Conservation (phyloP, 1,284 basidiomycete species). For the Ustilago trichophora region DNA sequence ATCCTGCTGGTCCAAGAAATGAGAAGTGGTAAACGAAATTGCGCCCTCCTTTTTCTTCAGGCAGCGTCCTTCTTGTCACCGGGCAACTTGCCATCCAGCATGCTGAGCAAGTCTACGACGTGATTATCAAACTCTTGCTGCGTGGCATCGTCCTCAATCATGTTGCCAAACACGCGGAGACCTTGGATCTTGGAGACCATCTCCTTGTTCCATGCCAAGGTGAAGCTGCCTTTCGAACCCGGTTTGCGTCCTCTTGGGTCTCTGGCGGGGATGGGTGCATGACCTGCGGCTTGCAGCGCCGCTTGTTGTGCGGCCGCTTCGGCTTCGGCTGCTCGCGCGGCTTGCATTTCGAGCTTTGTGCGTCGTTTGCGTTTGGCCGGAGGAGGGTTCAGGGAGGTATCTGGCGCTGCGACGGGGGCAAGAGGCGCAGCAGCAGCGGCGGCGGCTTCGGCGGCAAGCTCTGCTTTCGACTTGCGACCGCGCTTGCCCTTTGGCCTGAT, state of each 20-base stretch:
- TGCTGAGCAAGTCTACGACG: conserved; percentile 25
- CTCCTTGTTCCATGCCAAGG: conserved; percentile 39
- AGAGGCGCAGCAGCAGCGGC: conserved; percentile 30
- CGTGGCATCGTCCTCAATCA: conserved; percentile 45
- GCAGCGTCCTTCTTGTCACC: conserved; percentile 6
- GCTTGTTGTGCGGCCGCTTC: conserved; percentile 24
- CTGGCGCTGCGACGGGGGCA: conserved; percentile 9
- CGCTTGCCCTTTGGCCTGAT: conserved; percentile 36
- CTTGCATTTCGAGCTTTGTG: conserved; percentile 40
- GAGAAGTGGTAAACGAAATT: no score
- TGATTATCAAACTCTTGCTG: conserved; percentile 45
- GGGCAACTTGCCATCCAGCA: conserved; percentile 41
- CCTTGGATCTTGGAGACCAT: conserved; percentile 42
- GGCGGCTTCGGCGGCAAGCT: conserved; percentile 36
- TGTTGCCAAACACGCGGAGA: conserved; percentile 38
- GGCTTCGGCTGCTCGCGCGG: conserved; percentile 22
- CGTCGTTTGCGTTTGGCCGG: conserved; percentile 35
- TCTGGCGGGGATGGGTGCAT: conserved; percentile 27
- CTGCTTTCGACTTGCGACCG: conserved; percentile 37
- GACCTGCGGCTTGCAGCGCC: conserved; percentile 29
- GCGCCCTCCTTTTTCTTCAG: no score
- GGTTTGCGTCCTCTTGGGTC: conserved; percentile 33
- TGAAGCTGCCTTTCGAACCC: conserved; percentile 24
- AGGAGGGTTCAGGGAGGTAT: conserved; percentile 23
- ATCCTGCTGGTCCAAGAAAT: no score